Conservation (phyloP, 805 yeast genomes). For the Teunomyces kruisii region DNA sequence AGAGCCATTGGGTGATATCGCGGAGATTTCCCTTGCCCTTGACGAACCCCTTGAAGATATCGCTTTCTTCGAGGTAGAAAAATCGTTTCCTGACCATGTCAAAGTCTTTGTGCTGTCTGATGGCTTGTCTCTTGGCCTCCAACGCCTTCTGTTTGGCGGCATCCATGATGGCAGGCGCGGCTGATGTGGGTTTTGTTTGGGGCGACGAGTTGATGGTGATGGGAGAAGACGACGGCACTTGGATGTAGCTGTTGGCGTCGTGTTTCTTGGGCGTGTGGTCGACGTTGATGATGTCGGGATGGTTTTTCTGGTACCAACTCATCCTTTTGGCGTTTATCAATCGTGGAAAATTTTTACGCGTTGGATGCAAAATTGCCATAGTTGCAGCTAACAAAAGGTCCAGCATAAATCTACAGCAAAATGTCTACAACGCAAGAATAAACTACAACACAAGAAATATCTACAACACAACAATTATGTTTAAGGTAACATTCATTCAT, state of each 20-base stretch:
- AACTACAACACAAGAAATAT: too few relatives aligned
- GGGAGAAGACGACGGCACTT: constrained; percentile 45
- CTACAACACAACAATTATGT: too few relatives aligned
- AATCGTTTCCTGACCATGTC: constrained; percentile 36
- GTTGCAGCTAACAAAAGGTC: neutral
- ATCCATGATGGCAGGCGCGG: constrained; percentile 8
- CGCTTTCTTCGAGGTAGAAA: constrained; percentile 40
- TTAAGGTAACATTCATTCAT: too few relatives aligned
- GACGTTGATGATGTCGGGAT: constrained; percentile 11
- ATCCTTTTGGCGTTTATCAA: constrained; percentile 7
- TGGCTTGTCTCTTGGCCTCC: constrained; percentile 36
- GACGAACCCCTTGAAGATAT: constrained; percentile 41
- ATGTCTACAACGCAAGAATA: too few relatives aligned
- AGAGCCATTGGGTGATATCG: constrained; percentile 38
- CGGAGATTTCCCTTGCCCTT: constrained; percentile 44
- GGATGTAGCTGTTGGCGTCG: constrained; percentile 23
- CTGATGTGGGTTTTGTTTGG: neutral
- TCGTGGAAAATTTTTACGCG: constrained; percentile 3
- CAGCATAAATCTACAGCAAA: too few relatives aligned
- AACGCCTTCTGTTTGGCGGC: constrained; percentile 19
- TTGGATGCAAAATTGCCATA: constrained; percentile 1
- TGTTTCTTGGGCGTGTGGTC: constrained; percentile 7
- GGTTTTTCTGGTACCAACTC: constrained; percentile 25
- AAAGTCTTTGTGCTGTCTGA: constrained; percentile 39
- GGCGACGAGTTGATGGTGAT: constrained; percentile 31